These are phyloP conservation scores for Westerdykella ornata DNA, from an alignment of 2,329 filamentous ascomycete genomes.

Conservation along the genomic window DNA sequence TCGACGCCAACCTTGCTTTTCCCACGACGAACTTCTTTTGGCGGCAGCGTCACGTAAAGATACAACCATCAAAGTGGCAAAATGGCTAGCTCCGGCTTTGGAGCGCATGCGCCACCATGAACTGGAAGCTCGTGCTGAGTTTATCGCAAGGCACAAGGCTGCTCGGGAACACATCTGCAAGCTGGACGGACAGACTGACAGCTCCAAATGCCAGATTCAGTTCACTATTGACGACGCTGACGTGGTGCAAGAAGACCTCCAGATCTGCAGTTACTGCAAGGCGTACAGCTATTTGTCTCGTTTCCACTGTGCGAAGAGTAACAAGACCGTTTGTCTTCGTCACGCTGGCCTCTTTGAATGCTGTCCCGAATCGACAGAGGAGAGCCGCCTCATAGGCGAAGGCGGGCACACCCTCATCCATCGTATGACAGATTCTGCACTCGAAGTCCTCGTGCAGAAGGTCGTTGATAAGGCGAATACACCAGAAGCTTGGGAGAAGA, in stretches of 20 bases:
- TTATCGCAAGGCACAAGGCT: constrained; percentile 60
- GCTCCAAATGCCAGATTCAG: constrained; percentile 44
- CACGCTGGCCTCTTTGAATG: constrained; percentile 78
- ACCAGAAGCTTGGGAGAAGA: constrained; percentile 84
- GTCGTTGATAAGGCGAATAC: constrained; percentile 79
- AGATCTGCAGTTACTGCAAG: constrained; percentile 89
- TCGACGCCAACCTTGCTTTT: constrained; percentile 89
- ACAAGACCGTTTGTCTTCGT: constrained; percentile 73
- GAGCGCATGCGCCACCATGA: constrained; percentile 73
- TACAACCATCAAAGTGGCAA: constrained; percentile 79
- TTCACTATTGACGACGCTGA: constrained; percentile 53
- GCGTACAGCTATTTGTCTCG: constrained; percentile 84
- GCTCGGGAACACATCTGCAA: constrained; percentile 27
- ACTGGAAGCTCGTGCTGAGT: constrained; percentile 58
- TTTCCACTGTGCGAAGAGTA: constrained; percentile 75
- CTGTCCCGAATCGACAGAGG: constrained; percentile 58
- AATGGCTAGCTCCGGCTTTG: constrained; percentile 87
- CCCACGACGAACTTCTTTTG: constrained; percentile 88
- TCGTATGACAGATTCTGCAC: constrained; percentile 65
- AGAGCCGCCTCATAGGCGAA: constrained; percentile 56
- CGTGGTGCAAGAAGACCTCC: constrained; percentile 74
- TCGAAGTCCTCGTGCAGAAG: constrained; percentile 62
- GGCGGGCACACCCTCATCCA: constrained; percentile 67
- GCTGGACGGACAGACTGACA: constrained; percentile 49
- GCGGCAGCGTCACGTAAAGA: constrained; percentile 75